Evolutionary conservation across 73 alveolate genomes (phyloP).

Genomic region (Paramecium biaurelia): DNA sequence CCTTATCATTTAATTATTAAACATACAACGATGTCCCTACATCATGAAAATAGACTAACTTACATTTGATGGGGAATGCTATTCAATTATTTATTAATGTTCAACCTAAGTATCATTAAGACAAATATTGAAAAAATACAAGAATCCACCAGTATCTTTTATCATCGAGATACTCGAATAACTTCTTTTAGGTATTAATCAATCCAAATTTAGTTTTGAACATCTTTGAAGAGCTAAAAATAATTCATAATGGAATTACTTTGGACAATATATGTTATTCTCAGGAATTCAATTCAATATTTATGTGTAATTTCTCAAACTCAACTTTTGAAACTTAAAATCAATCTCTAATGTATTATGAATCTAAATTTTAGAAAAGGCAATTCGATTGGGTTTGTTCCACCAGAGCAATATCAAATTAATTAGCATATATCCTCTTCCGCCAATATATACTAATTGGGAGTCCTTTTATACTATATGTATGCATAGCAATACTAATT

Average conservation of each 20-base stretch:
- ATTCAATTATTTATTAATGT: background rate
- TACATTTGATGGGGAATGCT: background rate
- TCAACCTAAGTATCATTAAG: background rate
- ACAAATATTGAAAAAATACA: background rate
- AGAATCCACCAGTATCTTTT: background rate
- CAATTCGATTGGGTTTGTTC: background rate
- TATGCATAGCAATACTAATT: background rate
- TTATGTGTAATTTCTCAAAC: background rate
- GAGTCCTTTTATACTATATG: background rate
- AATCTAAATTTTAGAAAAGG: background rate
- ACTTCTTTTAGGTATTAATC: background rate
- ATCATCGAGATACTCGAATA: background rate
- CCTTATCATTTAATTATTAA: background rate
- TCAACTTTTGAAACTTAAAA: background rate
- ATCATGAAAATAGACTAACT: background rate
- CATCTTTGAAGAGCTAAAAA: background rate
- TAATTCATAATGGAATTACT: background rate
- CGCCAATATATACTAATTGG: background rate
- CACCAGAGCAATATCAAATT: background rate
- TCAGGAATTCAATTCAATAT: background rate
- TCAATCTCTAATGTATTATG: background rate
- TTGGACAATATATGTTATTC: background rate
- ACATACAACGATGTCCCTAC: background rate
- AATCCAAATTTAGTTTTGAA: background rate
- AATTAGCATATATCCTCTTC: background rate